phyloP scores from a whole-genome alignment of 768 basidiomycete species.

The Boletus edulis region DNA sequence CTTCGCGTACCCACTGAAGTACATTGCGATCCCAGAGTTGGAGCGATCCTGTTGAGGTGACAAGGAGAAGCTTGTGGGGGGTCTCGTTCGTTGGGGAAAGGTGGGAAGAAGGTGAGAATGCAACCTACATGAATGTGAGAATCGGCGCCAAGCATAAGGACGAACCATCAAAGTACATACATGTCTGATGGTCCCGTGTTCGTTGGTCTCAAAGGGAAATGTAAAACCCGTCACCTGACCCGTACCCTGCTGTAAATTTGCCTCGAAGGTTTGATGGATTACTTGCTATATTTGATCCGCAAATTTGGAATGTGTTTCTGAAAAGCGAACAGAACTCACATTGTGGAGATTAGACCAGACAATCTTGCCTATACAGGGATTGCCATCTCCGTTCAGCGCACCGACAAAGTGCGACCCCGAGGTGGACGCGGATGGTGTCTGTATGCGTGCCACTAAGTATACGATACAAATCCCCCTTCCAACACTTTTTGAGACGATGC shows the following conservation, averaged over 20 bases:
- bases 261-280: slow-evolving; percentile 49
- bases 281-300: slow-evolving; percentile 42
- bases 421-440: slow-evolving; percentile 43
- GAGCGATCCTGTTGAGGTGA: slow-evolving; percentile 73
- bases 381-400: slow-evolving; percentile 46
- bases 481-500: neutral
- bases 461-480: neutral
- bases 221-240: slow-evolving; percentile 49
- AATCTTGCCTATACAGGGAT: slow-evolving; percentile 57
- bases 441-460: neutral
- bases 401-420: slow-evolving; percentile 58
- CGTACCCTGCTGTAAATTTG: slow-evolving; percentile 44
- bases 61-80: slow-evolving; percentile 45
- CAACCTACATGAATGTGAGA: slow-evolving; percentile 36
- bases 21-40: slow-evolving; percentile 67
- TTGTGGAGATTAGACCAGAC: slow-evolving; percentile 60
- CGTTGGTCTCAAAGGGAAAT: slow-evolving; percentile 63
- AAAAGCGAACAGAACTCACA: slow-evolving; percentile 39
- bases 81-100: slow-evolving; percentile 35
- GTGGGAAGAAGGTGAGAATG: slow-evolving; percentile 46
- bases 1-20: slow-evolving; percentile 78
- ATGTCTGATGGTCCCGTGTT: slow-evolving; percentile 67
- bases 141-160: neutral
- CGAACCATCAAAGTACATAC: slow-evolving; percentile 38
- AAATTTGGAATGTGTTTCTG: neutral